A percentile compares a stretch with the other conserved stretches of the same genome.
Evolutionary conservation across 805 yeast species (phyloP).

Genomic region (Myxozyma melibiosi): DNA sequence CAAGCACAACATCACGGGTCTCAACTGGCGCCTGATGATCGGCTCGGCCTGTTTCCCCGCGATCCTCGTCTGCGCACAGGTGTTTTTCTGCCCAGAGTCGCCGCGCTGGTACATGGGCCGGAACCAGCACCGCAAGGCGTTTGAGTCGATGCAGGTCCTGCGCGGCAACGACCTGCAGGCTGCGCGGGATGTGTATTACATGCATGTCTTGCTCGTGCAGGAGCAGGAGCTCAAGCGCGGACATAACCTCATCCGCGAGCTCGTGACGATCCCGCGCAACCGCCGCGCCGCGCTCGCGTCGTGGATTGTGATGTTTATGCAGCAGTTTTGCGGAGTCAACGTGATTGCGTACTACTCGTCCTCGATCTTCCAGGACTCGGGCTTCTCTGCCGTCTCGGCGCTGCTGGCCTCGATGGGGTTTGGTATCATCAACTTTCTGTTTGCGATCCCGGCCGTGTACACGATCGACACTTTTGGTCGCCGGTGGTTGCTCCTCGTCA

Average conservation of each 20-base stretch:
- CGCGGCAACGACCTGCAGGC: conserved; percentile 56
- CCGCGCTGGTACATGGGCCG: conserved; percentile 69
- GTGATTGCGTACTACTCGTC: conserved; percentile 87
- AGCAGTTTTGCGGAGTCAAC: conserved; percentile 88
- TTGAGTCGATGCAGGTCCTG: conserved; percentile 50
- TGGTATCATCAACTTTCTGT: conserved; percentile 76
- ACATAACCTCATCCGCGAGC: conserved; percentile 40
- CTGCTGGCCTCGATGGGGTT: conserved; percentile 84
- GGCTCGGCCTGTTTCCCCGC: conserved; percentile 67
- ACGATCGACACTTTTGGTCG: conserved; percentile 81
- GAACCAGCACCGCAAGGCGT: conserved; percentile 53
- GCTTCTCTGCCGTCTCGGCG: conserved; percentile 62
- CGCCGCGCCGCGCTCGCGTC: conserved; percentile 81
- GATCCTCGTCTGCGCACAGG: conserved; percentile 52
- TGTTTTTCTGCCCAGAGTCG: conserved; percentile 65
- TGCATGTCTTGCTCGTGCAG: conserved; percentile 54
- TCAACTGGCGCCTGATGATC: conserved; percentile 64
- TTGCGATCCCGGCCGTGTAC: conserved; percentile 80
- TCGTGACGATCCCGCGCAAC: conserved; percentile 74
- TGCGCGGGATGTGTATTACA: conserved; percentile 66
- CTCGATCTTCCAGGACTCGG: conserved; percentile 68
- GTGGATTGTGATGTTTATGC: conserved; percentile 84
- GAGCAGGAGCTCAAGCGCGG: conserved; percentile 46
- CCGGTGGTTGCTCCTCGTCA: conserved; percentile 56
- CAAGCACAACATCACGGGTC: conserved; percentile 29